phyloP scores from a whole-genome alignment of 352 stramenopile species.

The Pythium dissotocum region DNA sequence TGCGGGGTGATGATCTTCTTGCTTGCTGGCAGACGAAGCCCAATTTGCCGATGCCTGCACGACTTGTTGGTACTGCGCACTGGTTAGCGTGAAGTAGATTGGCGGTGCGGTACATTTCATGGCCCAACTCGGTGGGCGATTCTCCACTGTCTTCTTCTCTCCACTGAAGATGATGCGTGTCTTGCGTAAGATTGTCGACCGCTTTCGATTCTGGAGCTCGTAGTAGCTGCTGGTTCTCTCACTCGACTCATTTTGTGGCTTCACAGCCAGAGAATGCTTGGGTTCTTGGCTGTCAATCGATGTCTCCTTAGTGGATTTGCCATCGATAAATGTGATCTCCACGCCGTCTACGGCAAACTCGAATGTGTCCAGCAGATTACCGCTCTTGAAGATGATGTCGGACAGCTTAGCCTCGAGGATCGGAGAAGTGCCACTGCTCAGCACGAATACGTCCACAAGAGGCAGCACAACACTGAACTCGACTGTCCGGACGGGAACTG shows the following conservation, averaged over 20 bases:
- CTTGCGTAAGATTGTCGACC: conserved; percentile 60
- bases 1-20: conserved; percentile 8
- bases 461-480: conserved; percentile 60
- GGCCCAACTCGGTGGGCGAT: conserved; percentile 51
- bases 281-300: neutral
- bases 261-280: neutral
- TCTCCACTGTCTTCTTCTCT: conserved; percentile 44
- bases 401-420: conserved; percentile 63
- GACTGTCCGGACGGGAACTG: conserved; percentile 29
- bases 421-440: conserved; percentile 61
- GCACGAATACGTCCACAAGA: conserved; percentile 61
- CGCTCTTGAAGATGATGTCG: conserved; percentile 54
- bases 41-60: conserved; percentile 61
- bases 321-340: conserved; percentile 66
- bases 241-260: conserved; percentile 1
- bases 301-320: conserved; percentile 5
- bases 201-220: conserved; percentile 42
- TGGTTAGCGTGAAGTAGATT: conserved; percentile 72
- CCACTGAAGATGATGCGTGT: conserved; percentile 65
- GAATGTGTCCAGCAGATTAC: conserved; percentile 51
- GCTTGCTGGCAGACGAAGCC: conserved; percentile 34
- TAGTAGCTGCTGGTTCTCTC: conserved; percentile 33
- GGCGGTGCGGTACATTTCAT: conserved; percentile 70
- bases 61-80: conserved; percentile 66
- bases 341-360: conserved; percentile 55